Base-by-base conservation (phyloP, 495 filamentous ascomycete genomes). In the Cercophora samala region DNA sequence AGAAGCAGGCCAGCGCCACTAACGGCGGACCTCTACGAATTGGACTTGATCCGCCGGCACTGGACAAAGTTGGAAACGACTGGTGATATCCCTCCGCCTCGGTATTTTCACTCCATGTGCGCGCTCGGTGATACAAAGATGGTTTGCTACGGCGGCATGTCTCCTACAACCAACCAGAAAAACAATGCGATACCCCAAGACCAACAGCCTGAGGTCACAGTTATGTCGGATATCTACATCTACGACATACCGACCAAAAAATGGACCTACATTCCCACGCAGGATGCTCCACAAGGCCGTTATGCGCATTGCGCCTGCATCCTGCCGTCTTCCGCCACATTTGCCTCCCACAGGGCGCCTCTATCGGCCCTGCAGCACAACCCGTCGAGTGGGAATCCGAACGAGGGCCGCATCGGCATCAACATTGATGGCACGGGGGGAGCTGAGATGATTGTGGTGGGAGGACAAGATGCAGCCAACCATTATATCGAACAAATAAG, bases 401-500 rank as follows among this genome's bases (percentile, higher is more conserved):
- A 97, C 74, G 90, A 93, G 74, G 93, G 93, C 22, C 85, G 88
- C 0, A 86, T 97, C 64, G 93, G 95, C 2, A 89, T 96, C 46
- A 89, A 87, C 67, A 86, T 97, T 54, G 93, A 98, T 78, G 93
- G 96, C 0, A 86, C 86, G 32, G 95, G 96, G 9, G 95, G 96
- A 17, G 93, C 96, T 2, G 93, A 99, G 78, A 96, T 99, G 96
- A 87, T 99, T 13, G 89, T 99, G 9, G 93, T 98, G 18, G 95
- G 95, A 59, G 95, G 95, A 4, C 95, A 99, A 74, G 94, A 98
- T 73, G 93, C 90, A 66, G 91, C 90, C n/a, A 98, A 98, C 73
- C 92, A 97, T 73, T 99, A 99, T 71, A 98, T 99, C 67, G 94
- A 98, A 75, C 92, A 98, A 78, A 93, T 98, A 71, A 97, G 93